Evolutionary conservation across 2,329 filamentous ascomycete species (phyloP).

Genomic region (Ophiocordyceps camponoti-saundersi): DNA sequence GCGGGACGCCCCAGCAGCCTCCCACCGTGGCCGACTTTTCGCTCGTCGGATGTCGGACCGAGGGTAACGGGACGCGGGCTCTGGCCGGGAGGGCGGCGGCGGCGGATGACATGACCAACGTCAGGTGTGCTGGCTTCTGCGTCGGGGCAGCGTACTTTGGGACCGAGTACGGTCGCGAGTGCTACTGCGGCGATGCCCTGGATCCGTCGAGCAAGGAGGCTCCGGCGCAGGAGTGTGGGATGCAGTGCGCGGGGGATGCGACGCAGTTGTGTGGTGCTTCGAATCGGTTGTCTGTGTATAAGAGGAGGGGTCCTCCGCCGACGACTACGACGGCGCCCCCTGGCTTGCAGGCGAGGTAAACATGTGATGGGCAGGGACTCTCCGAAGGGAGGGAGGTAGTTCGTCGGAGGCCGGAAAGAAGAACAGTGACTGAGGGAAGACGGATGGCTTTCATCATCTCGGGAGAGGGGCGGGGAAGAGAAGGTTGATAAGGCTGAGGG

Average conservation of each 20-base stretch:
- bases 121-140: slow-evolving; percentile 15
- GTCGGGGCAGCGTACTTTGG: slow-evolving; percentile 15
- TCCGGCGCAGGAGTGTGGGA: slow-evolving; percentile 17
- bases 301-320: slow-evolving; percentile 7
- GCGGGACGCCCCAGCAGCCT: slow-evolving; percentile 14
- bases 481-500: too few species aligned
- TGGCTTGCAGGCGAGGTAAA: neutral
- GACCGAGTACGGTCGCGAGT: slow-evolving; percentile 20
- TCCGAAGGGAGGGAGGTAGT: neutral
- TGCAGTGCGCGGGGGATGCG: slow-evolving; percentile 21
- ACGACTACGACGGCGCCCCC: neutral
- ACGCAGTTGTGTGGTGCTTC: slow-evolving; percentile 22
- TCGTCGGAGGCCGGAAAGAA: too few species aligned
- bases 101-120: slow-evolving; percentile 15
- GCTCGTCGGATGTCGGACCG: slow-evolving; percentile 19
- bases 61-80: slow-evolving; percentile 16
- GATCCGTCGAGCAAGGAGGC: slow-evolving; percentile 11
- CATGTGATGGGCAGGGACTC: neutral
- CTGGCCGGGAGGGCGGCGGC: slow-evolving; percentile 9
- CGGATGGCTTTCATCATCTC: too few species aligned
- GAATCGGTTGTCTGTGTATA: slow-evolving; percentile 19
- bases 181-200: slow-evolving; percentile 18
- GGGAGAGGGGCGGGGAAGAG: too few species aligned
- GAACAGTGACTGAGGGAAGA: too few species aligned
- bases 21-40: slow-evolving; percentile 13